These are phyloP conservation scores for Globisporangium megalacanthum DNA, from an alignment of 352 stramenopile genomes.

Conservation along the genomic window DNA sequence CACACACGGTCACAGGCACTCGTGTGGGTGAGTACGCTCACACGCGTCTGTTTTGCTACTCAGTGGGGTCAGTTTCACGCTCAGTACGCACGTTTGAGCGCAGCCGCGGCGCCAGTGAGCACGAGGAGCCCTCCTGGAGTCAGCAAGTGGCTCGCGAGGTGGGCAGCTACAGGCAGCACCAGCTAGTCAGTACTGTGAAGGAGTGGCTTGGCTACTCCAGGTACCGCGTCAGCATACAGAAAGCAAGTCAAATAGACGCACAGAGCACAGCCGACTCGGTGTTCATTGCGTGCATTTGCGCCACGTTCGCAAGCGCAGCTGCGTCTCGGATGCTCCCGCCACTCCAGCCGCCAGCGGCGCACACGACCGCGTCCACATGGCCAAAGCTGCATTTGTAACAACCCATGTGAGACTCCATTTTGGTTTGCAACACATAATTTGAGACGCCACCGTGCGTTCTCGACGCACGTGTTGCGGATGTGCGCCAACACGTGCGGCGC, in stretches of 20 bases:
- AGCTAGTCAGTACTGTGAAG: too few species aligned
- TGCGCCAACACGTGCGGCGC: conserved; percentile 45
- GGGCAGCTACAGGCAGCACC: conserved; percentile 41
- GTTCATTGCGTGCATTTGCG: conserved; percentile 75
- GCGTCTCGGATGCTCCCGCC: conserved; percentile 65
- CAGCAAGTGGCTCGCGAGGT: conserved; percentile 69
- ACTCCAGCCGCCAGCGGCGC: conserved; percentile 74
- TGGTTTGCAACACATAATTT: background rate
- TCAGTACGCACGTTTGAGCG: conserved; percentile 36
- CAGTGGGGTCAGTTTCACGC: background rate
- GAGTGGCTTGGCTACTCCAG: too few species aligned
- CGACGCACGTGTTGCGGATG: conserved; percentile 34
- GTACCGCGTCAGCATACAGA: too few species aligned
- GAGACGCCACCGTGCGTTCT: background rate
- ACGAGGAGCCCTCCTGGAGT: conserved; percentile 66
- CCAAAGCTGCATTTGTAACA: conserved; percentile 27
- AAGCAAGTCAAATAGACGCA: conserved; percentile 15
- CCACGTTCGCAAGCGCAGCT: conserved; percentile 55
- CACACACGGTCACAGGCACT: too few species aligned
- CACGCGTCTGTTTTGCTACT: too few species aligned
- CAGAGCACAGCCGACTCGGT: conserved; percentile 72
- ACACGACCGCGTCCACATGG: conserved; percentile 72
- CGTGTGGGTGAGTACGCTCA: background rate
- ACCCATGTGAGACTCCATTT: background rate
- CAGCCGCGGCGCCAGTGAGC: conserved; percentile 78